These are phyloP conservation scores for Penicillium hesseltinei DNA, from an alignment of 2,329 filamentous ascomycete genomes.

Conservation along the genomic window DNA sequence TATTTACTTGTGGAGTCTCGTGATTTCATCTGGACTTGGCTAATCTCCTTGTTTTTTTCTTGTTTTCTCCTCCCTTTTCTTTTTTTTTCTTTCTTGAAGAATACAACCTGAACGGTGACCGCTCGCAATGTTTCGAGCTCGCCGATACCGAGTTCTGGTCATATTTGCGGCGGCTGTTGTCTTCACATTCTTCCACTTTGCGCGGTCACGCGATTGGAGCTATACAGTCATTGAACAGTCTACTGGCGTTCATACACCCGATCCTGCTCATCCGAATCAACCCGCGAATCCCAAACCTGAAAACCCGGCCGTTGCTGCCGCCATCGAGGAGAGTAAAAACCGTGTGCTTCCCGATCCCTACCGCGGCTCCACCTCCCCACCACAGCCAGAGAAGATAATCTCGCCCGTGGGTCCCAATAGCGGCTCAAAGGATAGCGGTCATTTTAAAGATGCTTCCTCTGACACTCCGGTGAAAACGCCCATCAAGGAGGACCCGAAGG, in stretches of 20 bases:
- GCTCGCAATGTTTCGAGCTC: conserved; percentile 47
- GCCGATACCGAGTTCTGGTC: conserved; percentile 49
- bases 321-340: conserved; percentile 13
- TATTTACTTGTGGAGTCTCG: conserved; percentile 9
- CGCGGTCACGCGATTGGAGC: conserved; percentile 43
- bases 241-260: conserved; percentile 2
- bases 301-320: neutral
- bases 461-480: conserved; percentile 5
- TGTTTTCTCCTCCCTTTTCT: conserved; percentile 1
- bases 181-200: conserved; percentile 53
- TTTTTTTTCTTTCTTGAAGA: neutral
- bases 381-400: conserved; percentile 5
- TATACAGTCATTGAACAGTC: conserved; percentile 17
- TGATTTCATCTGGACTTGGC: conserved; percentile 11
- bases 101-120: conserved; percentile 6
- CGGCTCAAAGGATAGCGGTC: conserved; percentile 1
- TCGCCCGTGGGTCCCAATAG: conserved; percentile 5
- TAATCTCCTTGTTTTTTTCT: neutral
- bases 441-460: neutral
- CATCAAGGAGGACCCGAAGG: conserved; percentile 7
- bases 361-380: conserved; percentile 15
- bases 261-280: conserved; percentile 8
- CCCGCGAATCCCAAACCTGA: conserved; percentile 1
- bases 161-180: conserved; percentile 45
- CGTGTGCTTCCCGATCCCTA: conserved; percentile 14